Evolutionary conservation across 1,284 basidiomycete genomes (phyloP).

Genomic region (Heliocybe sulcata): DNA sequence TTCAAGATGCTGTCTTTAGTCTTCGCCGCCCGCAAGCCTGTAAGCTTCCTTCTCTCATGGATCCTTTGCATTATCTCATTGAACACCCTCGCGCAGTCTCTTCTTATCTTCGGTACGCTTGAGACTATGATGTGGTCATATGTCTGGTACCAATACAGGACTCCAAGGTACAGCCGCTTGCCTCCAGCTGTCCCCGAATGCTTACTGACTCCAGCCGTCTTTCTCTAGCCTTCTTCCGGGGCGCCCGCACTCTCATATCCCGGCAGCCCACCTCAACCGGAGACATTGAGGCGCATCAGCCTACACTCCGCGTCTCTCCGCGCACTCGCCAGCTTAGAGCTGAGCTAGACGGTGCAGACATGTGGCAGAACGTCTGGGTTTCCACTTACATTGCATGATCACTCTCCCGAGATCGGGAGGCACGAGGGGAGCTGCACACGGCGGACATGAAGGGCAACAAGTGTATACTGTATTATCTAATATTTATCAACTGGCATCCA

Average conservation of each 20-base stretch:
- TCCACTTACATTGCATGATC: neutral
- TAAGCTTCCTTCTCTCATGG: neutral
- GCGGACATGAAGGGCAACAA: neutral
- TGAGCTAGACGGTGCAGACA: neutral
- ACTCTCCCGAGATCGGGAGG: neutral
- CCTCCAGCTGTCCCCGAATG: neutral
- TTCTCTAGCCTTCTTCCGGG: constrained; percentile 5
- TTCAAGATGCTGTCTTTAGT: constrained; percentile 1
- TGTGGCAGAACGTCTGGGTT: neutral
- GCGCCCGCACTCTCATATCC: constrained; percentile 1
- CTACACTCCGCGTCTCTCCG: neutral
- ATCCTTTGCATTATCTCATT: neutral
- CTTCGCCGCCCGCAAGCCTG: neutral
- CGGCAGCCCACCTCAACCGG: neutral
- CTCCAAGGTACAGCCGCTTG: constrained; percentile 14
- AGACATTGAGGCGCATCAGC: neutral
- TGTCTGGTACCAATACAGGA: constrained; percentile 17
- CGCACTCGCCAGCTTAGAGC: neutral
- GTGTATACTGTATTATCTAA: neutral
- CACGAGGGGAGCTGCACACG: neutral
- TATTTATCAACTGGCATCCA: constrained; percentile 2
- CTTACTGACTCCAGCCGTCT: constrained; percentile 7
- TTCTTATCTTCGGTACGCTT: constrained; percentile 17
- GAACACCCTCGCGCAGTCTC: constrained; percentile 11
- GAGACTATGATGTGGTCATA: constrained; percentile 16